Percentiles rank a stretch among this genome's conserved stretches.
Conservation (phyloP, 2,329 filamentous ascomycete genomes). For the Trichoderma brevicompactum region DNA sequence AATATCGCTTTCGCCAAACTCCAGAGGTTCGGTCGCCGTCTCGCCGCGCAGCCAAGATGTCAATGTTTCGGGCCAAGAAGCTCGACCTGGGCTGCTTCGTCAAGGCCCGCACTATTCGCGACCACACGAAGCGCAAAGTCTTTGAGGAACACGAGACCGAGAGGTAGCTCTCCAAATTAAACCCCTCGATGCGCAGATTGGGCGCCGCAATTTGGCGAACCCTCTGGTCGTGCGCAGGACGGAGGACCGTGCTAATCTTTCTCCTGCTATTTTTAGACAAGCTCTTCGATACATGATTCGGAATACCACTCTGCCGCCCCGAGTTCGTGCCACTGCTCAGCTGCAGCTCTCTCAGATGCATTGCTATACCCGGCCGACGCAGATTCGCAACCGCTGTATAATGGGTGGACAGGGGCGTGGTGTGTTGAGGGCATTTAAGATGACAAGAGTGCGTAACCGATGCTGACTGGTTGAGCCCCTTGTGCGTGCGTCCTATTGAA, state of each 20-base stretch:
- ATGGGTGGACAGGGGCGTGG: slow-evolving; percentile 87
- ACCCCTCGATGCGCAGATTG: neutral
- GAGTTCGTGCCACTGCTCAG: slow-evolving; percentile 88
- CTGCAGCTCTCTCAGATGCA: slow-evolving; percentile 95
- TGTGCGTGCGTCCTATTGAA: too few relatives aligned
- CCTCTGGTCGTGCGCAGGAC: slow-evolving; percentile 1
- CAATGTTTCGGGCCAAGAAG: slow-evolving; percentile 87
- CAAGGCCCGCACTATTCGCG: slow-evolving; percentile 85
- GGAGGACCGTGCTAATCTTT: slow-evolving; percentile 9
- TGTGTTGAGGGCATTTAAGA: slow-evolving; percentile 90
- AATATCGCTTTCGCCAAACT: slow-evolving; percentile 11
- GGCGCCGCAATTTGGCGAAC: neutral
- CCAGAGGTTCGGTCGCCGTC: slow-evolving; percentile 1
- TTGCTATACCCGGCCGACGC: slow-evolving; percentile 88
- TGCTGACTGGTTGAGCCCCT: too few relatives aligned
- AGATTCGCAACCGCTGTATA: slow-evolving; percentile 93
- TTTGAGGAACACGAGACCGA: slow-evolving; percentile 86
- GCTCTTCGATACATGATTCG: slow-evolving; percentile 90
- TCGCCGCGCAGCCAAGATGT: slow-evolving; percentile 58
- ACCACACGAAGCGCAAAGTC: slow-evolving; percentile 95
- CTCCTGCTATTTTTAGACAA: slow-evolving; percentile 63
- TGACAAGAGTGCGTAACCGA: slow-evolving; percentile 69
- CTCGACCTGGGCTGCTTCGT: slow-evolving; percentile 86
- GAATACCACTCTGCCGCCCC: slow-evolving; percentile 82
- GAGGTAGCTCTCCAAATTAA: slow-evolving; percentile 60